Percentiles rank a stretch among this genome's conserved stretches.
These are phyloP conservation scores for Homolaphlyctis polyrhiza DNA, from an alignment of 371 early-diverging fungal species.

Conservation along the genomic window DNA sequence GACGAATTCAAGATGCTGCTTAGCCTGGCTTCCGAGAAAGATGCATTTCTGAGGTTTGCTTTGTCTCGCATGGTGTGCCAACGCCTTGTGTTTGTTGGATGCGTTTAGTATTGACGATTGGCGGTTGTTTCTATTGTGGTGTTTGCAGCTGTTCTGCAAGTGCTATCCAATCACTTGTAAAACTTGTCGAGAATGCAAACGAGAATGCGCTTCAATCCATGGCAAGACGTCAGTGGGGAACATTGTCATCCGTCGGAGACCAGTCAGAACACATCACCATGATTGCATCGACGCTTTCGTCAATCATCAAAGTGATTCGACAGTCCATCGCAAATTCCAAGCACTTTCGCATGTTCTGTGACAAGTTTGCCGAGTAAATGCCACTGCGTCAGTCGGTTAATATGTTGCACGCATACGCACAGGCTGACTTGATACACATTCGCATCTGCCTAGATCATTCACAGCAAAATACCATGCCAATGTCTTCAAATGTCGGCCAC, in stretches of 20 bases:
- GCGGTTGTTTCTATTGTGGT: not conserved
- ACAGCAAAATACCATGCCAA: slow-evolving; percentile 54
- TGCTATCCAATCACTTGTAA: not conserved
- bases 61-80: not conserved
- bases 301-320: slow-evolving; percentile 49
- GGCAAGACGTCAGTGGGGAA: slow-evolving; percentile 72
- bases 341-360: slow-evolving; percentile 80
- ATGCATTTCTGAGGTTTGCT: slow-evolving; percentile 61
- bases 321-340: slow-evolving; percentile 61
- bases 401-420: not conserved
- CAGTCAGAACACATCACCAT: slow-evolving; percentile 81
- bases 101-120: not conserved
- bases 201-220: slow-evolving; percentile 67
- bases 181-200: slow-evolving; percentile 49
- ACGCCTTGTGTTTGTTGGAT: not conserved
- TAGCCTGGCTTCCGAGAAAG: slow-evolving; percentile 63
- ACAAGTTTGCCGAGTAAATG: slow-evolving; percentile 86
- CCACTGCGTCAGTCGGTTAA: no score
- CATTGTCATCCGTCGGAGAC: slow-evolving; percentile 83
- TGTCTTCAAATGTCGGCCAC: slow-evolving; percentile 69
- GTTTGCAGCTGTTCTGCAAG: not conserved
- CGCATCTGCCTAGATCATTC: slow-evolving; percentile 55
- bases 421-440: no score
- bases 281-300: slow-evolving; percentile 50
- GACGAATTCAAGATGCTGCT: slow-evolving; percentile 57